Conservation (phyloP, 805 yeast genomes). For the Hanseniaspora meyeri region DNA sequence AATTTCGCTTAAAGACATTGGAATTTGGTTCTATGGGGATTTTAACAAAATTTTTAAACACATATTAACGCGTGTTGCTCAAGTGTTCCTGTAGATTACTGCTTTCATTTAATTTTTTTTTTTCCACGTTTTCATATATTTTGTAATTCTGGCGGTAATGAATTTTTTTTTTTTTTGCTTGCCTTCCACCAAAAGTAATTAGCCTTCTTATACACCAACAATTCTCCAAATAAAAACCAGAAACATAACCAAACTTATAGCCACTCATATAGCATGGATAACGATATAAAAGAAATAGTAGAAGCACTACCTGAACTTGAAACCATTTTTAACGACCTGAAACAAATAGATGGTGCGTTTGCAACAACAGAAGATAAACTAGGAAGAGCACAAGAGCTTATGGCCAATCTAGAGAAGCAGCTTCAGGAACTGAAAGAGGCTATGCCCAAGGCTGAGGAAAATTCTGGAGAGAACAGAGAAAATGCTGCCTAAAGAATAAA, state of each 20-base stretch:
- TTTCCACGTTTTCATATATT: too few relatives aligned
- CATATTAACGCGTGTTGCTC: too few relatives aligned
- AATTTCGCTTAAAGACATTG: slow-evolving; percentile 21
- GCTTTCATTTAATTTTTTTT: too few relatives aligned
- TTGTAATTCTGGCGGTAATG: too few relatives aligned
- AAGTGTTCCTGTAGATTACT: too few relatives aligned
- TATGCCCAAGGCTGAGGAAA: not conserved
- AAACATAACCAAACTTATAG: slow-evolving; percentile 22
- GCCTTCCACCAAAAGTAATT: too few relatives aligned
- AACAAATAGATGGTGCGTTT: not conserved
- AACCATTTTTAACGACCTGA: slow-evolving; percentile 15
- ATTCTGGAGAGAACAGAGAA: not conserved
- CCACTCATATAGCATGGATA: slow-evolving; percentile 44
- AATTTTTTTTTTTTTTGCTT: too few relatives aligned
- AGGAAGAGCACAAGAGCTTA: not conserved
- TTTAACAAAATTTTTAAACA: not conserved
- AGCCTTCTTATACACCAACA: too few relatives aligned
- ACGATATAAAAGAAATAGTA: slow-evolving; percentile 39
- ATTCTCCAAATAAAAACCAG: too few relatives aligned
- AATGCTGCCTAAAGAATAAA: too few relatives aligned
- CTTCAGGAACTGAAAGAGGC: not conserved
- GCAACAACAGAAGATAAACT: not conserved
- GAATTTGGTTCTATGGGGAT: slow-evolving; percentile 6
- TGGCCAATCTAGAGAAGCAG: not conserved
- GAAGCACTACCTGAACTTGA: slow-evolving; percentile 15